A percentile compares a stretch with the other conserved stretches of the same genome.
These are phyloP conservation scores for Ceratocystis colombiana DNA, from an alignment of 2,329 filamentous ascomycete genomes.

Conservation along the genomic window DNA sequence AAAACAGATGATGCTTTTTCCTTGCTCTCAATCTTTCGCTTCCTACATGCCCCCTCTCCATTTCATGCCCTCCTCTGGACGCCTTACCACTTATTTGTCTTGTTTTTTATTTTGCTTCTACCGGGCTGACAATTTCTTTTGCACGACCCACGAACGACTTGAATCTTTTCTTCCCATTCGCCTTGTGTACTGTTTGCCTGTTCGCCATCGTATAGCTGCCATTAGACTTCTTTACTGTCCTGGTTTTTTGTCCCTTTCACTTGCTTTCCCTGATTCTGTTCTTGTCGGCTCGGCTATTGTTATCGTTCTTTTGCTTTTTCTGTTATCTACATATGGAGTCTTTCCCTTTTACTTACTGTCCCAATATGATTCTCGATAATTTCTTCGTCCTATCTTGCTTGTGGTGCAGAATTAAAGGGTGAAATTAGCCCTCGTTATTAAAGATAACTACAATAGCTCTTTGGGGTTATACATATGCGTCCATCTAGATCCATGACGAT, in stretches of 20 bases:
- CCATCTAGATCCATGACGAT: too few species aligned
- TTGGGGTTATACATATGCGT: too few species aligned
- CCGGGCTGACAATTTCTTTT: slow-evolving; percentile 5
- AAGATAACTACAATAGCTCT: too few species aligned
- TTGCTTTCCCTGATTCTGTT: slow-evolving; percentile 7
- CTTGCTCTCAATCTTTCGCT: not conserved
- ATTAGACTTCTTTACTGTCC: slow-evolving; percentile 14
- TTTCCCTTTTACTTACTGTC: slow-evolving; percentile 5
- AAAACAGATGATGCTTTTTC: not conserved
- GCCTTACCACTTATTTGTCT: not conserved
- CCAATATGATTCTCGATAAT: slow-evolving; percentile 9
- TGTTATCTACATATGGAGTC: slow-evolving; percentile 14
- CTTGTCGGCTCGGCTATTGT: slow-evolving; percentile 8
- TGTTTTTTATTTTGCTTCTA: not conserved
- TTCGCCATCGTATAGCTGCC: slow-evolving; percentile 1
- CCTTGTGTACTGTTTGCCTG: slow-evolving; percentile 8
- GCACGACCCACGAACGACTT: slow-evolving; percentile 18
- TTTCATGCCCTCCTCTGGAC: not conserved
- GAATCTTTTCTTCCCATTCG: not conserved
- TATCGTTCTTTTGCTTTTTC: not conserved
- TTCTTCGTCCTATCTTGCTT: not conserved
- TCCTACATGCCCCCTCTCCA: slow-evolving; percentile 11
- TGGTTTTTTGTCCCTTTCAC: slow-evolving; percentile 10
- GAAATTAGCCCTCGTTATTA: too few species aligned
- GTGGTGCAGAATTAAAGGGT: too few species aligned